A percentile compares a stretch with the other conserved stretches of the same genome.
Evolutionary conservation across 768 basidiomycete species (phyloP).

Genomic region (Lepiota venenata): DNA sequence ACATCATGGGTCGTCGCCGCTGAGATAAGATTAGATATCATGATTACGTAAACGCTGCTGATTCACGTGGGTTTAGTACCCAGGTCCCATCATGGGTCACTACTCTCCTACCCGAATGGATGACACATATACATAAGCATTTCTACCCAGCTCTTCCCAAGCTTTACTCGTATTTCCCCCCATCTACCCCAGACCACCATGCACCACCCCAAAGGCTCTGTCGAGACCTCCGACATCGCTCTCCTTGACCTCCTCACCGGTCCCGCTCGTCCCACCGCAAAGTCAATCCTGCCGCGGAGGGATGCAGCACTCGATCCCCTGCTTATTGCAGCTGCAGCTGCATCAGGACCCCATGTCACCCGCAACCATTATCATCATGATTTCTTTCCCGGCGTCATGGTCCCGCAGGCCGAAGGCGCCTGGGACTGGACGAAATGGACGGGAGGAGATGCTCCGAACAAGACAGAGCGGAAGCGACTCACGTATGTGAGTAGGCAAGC

Average conservation of each 20-base stretch:
- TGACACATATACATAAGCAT: neutral
- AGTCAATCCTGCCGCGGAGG: conserved; percentile 47
- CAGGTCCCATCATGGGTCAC: neutral
- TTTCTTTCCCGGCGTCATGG: conserved; percentile 58
- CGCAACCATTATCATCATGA: conserved; percentile 86
- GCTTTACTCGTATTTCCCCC: conserved; percentile 9
- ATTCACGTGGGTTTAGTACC: conserved; percentile 4
- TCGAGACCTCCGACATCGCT: conserved; percentile 47
- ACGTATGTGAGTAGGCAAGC: conserved; percentile 74
- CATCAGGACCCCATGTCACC: conserved; percentile 75
- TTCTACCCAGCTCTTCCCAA: conserved; percentile 7
- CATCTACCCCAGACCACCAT: conserved; percentile 16
- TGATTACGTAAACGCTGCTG: neutral
- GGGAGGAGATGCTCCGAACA: conserved; percentile 35
- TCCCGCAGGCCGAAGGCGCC: conserved; percentile 47
- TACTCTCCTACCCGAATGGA: neutral
- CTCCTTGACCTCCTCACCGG: conserved; percentile 67
- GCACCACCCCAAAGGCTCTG: conserved; percentile 16
- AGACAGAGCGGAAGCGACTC: conserved; percentile 42
- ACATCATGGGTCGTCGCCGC: neutral
- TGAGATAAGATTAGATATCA: conserved; percentile 3
- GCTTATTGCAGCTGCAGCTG: conserved; percentile 71
- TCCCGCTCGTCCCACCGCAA: conserved; percentile 37
- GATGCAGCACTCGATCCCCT: conserved; percentile 79
- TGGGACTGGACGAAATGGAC: conserved; percentile 60